Percentiles rank a stretch among this genome's conserved stretches.
Conservation (phyloP, 2,329 filamentous ascomycete genomes). For the Chaetothyriales sp. region DNA sequence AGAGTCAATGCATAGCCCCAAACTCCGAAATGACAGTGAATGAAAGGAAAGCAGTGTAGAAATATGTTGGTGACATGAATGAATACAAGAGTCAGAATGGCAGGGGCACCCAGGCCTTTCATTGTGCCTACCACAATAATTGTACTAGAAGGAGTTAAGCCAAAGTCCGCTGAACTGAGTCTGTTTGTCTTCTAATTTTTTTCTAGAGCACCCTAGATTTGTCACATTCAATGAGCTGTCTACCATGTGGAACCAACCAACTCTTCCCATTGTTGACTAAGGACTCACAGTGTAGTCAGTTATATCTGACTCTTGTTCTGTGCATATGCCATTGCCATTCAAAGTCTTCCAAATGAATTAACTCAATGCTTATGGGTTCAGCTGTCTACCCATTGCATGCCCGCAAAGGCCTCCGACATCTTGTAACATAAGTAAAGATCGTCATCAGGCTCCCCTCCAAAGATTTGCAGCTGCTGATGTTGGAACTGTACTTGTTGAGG, state of each 20-base stretch:
- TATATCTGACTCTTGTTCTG: too few species aligned
- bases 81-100: background rate
- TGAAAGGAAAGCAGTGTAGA: background rate
- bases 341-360: background rate
- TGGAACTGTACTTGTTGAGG: conserved; percentile 22
- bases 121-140: background rate
- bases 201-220: too few species aligned
- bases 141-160: background rate
- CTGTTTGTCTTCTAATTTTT: too few species aligned
- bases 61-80: background rate
- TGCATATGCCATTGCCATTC: background rate
- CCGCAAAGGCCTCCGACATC: conserved; percentile 36
- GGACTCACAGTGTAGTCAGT: too few species aligned
- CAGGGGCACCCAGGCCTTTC: background rate
- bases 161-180: background rate
- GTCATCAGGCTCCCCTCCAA: conserved; percentile 18
- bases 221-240: too few species aligned
- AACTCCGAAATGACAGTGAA: background rate
- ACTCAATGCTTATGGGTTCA: background rate
- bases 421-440: conserved; percentile 27
- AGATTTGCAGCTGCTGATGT: conserved; percentile 27
- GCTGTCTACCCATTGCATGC: conserved; percentile 32
- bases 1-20: background rate
- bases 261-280: too few species aligned
- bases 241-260: too few species aligned